Evolutionary conservation across 495 filamentous ascomycete species (phyloP).

Genomic region (Tuber magnatum): DNA sequence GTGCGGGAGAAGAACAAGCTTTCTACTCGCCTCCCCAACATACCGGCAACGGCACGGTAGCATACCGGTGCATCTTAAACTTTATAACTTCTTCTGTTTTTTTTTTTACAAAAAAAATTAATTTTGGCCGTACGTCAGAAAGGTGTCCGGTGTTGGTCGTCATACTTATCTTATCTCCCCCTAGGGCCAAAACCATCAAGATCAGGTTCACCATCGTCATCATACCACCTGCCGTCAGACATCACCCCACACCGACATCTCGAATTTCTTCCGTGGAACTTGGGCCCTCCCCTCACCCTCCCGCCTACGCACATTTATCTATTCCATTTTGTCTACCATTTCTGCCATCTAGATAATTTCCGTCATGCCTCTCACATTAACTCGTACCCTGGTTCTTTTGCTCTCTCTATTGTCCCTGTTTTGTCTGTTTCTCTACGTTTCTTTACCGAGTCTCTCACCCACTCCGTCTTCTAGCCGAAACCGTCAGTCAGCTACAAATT

Average conservation of each 20-base stretch:
- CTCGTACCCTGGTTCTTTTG: slow-evolving; percentile 43
- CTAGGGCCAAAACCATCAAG: neutral
- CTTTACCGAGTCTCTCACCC: slow-evolving; percentile 47
- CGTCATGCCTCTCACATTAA: slow-evolving; percentile 35
- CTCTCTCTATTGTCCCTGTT: slow-evolving; percentile 53
- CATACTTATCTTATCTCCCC: neutral
- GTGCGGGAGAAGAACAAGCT: neutral
- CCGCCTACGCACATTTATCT: neutral
- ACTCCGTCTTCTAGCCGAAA: slow-evolving; percentile 54
- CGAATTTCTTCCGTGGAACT: slow-evolving; percentile 6
- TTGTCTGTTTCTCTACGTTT: slow-evolving; percentile 48
- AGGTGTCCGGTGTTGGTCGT: neutral
- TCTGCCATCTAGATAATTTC: slow-evolving; percentile 5
- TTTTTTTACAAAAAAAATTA: neutral
- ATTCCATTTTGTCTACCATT: neutral
- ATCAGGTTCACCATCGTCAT: slow-evolving; percentile 42
- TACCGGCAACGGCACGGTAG: neutral
- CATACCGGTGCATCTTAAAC: neutral
- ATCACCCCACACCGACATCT: slow-evolving; percentile 14
- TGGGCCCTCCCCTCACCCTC: neutral
- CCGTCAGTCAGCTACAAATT: slow-evolving; percentile 50
- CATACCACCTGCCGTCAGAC: slow-evolving; percentile 42
- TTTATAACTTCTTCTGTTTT: too few relatives aligned
- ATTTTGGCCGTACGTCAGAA: neutral
- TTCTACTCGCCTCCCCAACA: neutral